Evolutionary conservation across 305 asterid genomes (phyloP), one percentile per base, ranked within the genome.

Genomic region (Fraxinus platypoda): DNA sequence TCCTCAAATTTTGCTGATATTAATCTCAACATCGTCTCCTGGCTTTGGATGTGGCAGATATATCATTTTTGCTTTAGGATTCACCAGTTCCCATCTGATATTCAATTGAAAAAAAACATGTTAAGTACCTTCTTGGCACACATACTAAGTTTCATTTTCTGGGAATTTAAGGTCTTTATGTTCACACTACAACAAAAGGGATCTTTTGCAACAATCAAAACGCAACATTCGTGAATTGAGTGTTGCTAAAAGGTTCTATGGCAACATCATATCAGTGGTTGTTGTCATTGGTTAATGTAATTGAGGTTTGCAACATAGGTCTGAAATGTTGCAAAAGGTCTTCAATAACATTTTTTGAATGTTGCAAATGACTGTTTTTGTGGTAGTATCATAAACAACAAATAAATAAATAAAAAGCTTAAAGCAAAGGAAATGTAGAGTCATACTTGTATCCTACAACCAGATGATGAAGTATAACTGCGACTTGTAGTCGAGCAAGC

Each of bases 401-500:
- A 38, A 38, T 38, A 38, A 38, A 38, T 38, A 38, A 38, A 38
- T n/a, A n/a, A n/a, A n/a, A 38, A 38, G 46, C 46, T 19, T 59
- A 3, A 21, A 8, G 15, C 54, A 30, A 73, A 70, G 26, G 77
- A 76, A 21, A 34, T 19, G 34, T 31, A 26, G 17, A 2, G 49
- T 52, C 1, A 72, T 66, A 88, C 94, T 87, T 88, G 88, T 89
- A 92, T 9, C 93, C 87, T 3, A 80, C 62, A 15, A 84, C 91
- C 59, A 92, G 43, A 49, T 89, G 91, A 85, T 92, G 94, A 19
- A 92, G 78, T 2, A 92, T 64, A 49, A 90, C 64, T 23, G 87
- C 70, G 2, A 90, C 66, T 76, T 92, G 94, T 59, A 90, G 68
- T 38, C 93, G 88, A 52, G 93, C 94, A 76, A 87, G 89, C 95